These are phyloP conservation scores for Tulasnella sp. DNA, from an alignment of 768 basidiomycete genomes.

Conservation along the genomic window DNA sequence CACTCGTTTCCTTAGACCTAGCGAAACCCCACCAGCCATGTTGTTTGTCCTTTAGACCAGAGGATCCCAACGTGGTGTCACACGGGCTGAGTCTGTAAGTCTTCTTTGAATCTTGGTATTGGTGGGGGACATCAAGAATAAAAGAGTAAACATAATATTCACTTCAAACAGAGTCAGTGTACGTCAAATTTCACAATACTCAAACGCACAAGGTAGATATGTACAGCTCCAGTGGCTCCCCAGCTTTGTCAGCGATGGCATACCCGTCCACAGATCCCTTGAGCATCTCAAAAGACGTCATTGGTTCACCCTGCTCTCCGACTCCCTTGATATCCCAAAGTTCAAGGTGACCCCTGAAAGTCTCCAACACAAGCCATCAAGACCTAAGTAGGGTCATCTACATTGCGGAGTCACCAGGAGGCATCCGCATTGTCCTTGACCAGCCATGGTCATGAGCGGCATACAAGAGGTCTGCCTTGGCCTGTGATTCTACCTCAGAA, in stretches of 20 bases:
- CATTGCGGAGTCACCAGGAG: background rate
- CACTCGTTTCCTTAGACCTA: background rate
- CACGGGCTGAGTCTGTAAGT: background rate
- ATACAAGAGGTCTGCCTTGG: background rate
- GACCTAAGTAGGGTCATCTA: background rate
- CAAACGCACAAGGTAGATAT: background rate
- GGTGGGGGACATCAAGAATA: background rate
- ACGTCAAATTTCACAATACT: background rate
- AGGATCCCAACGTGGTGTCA: background rate
- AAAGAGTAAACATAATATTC: background rate
- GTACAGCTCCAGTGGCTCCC: background rate
- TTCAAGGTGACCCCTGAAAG: background rate
- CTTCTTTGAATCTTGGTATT: background rate
- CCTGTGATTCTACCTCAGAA: background rate
- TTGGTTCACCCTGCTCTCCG: background rate
- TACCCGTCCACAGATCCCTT: background rate
- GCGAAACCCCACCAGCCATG: background rate
- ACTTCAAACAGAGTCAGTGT: background rate
- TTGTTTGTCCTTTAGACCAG: background rate
- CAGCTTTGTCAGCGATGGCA: background rate
- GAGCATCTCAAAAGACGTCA: background rate
- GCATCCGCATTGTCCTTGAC: background rate
- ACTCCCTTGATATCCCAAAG: background rate
- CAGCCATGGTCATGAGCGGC: background rate
- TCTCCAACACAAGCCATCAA: background rate